Percentiles rank a stretch among this genome's conserved stretches.
Conservation (phyloP, 1,284 basidiomycete genomes). For the Phaffia rhodozyma region DNA sequence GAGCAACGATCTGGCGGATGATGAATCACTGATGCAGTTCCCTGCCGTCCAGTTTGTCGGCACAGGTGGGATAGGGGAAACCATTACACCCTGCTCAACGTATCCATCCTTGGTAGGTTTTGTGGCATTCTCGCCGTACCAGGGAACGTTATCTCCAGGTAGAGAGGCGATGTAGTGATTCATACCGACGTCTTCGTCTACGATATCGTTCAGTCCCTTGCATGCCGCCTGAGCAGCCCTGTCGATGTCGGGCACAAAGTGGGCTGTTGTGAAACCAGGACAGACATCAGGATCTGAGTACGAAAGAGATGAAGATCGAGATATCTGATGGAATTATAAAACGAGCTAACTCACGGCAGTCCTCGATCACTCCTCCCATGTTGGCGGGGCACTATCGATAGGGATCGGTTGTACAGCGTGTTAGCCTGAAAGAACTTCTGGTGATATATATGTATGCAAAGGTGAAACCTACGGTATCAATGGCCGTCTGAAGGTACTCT, state of each 20-base stretch:
- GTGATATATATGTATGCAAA: constrained; percentile 16
- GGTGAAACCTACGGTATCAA: constrained; percentile 25
- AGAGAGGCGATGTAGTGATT: constrained; percentile 26
- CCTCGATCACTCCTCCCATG: constrained; percentile 30
- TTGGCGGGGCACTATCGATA: constrained; percentile 25
- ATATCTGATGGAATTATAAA: too few species aligned
- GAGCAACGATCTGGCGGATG: neutral
- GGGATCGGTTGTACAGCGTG: too few species aligned
- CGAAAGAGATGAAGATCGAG: too few species aligned
- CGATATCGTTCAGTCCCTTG: constrained; percentile 27
- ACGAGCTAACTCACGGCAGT: neutral
- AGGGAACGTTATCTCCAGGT: constrained; percentile 34
- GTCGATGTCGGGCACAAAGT: constrained; percentile 32
- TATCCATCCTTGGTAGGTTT: constrained; percentile 22
- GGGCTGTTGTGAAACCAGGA: constrained; percentile 23
- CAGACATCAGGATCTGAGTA: too few species aligned
- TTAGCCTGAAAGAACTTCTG: too few species aligned
- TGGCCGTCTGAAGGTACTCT: neutral
- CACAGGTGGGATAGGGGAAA: too few species aligned
- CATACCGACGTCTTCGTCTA: constrained; percentile 32
- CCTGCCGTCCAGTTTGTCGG: too few species aligned
- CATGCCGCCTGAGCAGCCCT: constrained; percentile 25
- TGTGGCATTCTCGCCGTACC: constrained; percentile 25
- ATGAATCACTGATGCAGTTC: neutral
- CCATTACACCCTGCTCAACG: neutral